Conservation (phyloP, 2,329 filamentous ascomycete species). For the Apiospora hydei region DNA sequence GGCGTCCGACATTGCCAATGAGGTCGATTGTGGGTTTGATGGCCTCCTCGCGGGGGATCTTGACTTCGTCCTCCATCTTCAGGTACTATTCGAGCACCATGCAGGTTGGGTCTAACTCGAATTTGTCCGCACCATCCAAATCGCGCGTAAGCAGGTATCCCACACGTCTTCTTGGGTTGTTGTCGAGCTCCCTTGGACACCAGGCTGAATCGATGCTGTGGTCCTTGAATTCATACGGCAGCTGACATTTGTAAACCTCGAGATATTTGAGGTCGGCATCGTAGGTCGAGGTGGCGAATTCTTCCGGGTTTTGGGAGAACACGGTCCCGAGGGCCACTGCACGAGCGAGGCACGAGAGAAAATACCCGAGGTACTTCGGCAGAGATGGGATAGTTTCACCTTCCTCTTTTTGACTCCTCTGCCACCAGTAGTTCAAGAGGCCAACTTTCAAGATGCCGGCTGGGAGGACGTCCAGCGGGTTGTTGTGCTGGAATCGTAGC, state of each 20-base stretch:
- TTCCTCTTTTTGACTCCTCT: too few relatives aligned
- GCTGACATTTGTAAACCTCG: neutral
- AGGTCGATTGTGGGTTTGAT: neutral
- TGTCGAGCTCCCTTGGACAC: neutral
- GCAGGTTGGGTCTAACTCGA: neutral
- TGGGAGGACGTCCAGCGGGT: neutral
- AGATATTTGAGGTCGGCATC: neutral
- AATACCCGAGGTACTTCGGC: neutral
- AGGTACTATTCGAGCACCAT: neutral
- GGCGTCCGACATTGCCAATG: neutral
- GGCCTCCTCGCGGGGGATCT: neutral
- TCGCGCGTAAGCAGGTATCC: neutral
- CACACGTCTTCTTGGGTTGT: neutral
- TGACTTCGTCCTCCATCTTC: too few relatives aligned
- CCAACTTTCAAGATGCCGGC: neutral
- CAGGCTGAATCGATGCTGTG: neutral
- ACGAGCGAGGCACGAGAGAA: neutral
- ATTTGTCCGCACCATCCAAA: neutral
- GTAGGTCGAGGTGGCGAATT: neutral
- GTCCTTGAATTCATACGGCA: neutral
- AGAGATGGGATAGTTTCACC: neutral
- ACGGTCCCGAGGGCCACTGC: neutral
- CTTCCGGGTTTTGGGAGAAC: neutral
- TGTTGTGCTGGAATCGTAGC: neutral
- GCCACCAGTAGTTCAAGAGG: neutral